Evolutionary conservation across 352 stramenopile species (phyloP), one percentile per base, ranked within the genome.

Genomic region (Phytophthora gonapodyides): DNA sequence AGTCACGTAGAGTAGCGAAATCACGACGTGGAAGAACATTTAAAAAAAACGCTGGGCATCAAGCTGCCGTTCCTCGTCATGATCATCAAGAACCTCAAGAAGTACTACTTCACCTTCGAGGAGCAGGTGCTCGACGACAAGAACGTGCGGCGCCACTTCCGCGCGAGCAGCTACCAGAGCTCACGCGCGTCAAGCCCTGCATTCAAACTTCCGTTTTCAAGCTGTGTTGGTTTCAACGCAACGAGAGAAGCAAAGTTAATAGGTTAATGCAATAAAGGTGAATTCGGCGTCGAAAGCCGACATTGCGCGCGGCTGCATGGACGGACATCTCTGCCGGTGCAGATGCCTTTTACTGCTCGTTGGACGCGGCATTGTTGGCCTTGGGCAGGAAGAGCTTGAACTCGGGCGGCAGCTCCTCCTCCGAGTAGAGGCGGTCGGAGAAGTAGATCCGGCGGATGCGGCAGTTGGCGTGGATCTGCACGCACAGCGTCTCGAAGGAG

Each of bases 401-500:
- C 78, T 99, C 96, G 51, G 92, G 89, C 33, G 96, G 96, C 13
- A 99, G 75, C 73, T 99, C 96, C 67, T 98, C 96, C 66, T 99
- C 96, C 37, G 92, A 98, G 79, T 99, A 99, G 35, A 98, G 81
- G 52, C 93, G 84, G 76, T 99, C 96, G 33, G 91, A 98, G 62
- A 99, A 99, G 82, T 99, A 99, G 64, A 99, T 98, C 58, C 96
- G 86, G 52, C 96, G 91, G 69, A 99, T 98, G 60, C 96, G 88
- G 73, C 96, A 98, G 65, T 99, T 99, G 44, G 96, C 96, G 69
- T 99, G 96, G 71, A 99, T 98, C 72, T 99, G 96, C 64, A 99
- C 95, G 38, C 95, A 82, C 49, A 99, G 77, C 45, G 96, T 98
- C 76, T 99, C 96, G 55, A 99, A 97, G 73, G 98, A 99, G 70